Base-by-base conservation (phyloP, 768 basidiomycete genomes). In the Lactarius hatsudake region DNA sequence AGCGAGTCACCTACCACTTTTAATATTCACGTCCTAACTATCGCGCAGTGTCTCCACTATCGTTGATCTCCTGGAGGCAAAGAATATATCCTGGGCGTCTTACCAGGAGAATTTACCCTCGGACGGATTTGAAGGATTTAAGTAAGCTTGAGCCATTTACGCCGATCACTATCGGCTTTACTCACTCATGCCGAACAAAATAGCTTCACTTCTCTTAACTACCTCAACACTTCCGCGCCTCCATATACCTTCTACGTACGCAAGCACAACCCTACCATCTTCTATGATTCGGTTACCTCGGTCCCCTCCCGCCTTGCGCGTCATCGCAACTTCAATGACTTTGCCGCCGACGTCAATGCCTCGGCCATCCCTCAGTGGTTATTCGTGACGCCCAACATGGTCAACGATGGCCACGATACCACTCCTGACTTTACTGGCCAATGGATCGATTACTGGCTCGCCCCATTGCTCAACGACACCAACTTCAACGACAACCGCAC, bases 341-440 rank as follows among this genome's bases (percentile, higher is more conserved):
- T 12, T 36, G 36, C 12, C 36, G 36, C 36, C 36, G 36, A 36
- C 36, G 12, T 36, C 36, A 79, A 79, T 30, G 80, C 81, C 9
- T 74, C 80, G 57, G 77, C 77, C 3, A 73, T 88, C 48, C 82
- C 86, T 13, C 86, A 87, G 64, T 88, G 86, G 84, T 69, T 79
- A 9, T 88, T 85, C 69, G 78, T 89, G 62, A 87, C 87, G 1
- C 87, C 87, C 17, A 88, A 89, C 73, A 76, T 72, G 60, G 78
- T 80, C 59, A 81, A 87, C 71, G 87, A 87, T 68, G 86, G 77
- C 1, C 87, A 87, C 66, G 86, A 89, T 73, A 87, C 87, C 5
- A 79, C 78, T 26, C 74, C 85, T 69, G 81, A 77, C 63, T 86
- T 82, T 68, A 75, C 79, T 3, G 76, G 76, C 9, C 68, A 72